Conservation (phyloP, 352 stramenopile species). For the Albugo laibachii region DNA sequence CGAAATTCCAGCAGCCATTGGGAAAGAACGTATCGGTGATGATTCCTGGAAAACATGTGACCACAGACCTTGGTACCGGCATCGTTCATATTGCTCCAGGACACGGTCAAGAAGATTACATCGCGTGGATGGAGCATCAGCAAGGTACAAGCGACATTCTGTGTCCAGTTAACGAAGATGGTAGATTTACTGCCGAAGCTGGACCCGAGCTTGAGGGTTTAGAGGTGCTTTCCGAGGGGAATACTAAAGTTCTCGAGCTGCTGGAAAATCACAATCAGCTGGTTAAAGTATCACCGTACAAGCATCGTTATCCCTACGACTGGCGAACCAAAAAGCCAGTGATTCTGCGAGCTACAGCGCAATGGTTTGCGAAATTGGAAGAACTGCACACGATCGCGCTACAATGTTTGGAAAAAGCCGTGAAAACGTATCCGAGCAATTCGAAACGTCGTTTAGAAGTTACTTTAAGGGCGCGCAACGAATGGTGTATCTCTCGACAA, state of each 20-base stretch:
- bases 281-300: constrained; percentile 74
- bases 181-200: constrained; percentile 80
- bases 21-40: constrained; percentile 43
- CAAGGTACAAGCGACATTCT: constrained; percentile 30
- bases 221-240: constrained; percentile 85
- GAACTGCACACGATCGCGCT: constrained; percentile 74
- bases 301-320: constrained; percentile 96
- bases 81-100: constrained; percentile 97
- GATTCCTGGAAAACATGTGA: constrained; percentile 94
- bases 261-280: constrained; percentile 66
- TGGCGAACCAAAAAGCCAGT: constrained; percentile 98
- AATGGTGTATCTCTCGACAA: constrained; percentile 99
- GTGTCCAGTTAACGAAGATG: constrained; percentile 46
- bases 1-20: constrained; percentile 81
- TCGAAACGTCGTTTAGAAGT: constrained; percentile 68
- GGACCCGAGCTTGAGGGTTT: constrained; percentile 75
- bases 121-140: constrained; percentile 25
- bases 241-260: constrained; percentile 78
- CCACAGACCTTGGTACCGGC: constrained; percentile 92
- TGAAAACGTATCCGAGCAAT: constrained; percentile 84
- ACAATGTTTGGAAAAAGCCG: constrained; percentile 26
- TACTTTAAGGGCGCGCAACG: constrained; percentile 76
- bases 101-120: constrained; percentile 94
- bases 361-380: constrained; percentile 97
- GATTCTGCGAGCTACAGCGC: constrained; percentile 93